A percentile compares a stretch with the other conserved stretches of the same genome.
Evolutionary conservation across 768 basidiomycete genomes (phyloP).

Genomic region (Panaeolus papilionaceus): DNA sequence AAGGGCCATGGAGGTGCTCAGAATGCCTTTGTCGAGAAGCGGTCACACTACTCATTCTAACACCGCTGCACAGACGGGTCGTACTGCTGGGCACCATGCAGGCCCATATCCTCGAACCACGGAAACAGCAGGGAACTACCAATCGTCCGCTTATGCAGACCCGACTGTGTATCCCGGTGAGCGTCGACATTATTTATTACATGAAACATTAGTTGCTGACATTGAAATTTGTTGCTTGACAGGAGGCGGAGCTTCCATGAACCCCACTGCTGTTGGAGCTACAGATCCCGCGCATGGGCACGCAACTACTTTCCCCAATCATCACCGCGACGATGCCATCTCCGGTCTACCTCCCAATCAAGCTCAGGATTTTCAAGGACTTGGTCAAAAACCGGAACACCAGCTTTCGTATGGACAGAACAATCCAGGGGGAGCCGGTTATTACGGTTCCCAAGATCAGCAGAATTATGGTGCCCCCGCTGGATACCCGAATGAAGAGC

Average conservation of each 20-base stretch:
- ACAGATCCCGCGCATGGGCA: not conserved
- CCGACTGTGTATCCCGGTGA: not conserved
- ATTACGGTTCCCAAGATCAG: conserved; percentile 6
- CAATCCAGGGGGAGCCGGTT: not conserved
- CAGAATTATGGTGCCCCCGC: not conserved
- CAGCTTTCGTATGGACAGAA: not conserved
- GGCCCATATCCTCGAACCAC: not conserved
- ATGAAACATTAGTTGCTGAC: not conserved
- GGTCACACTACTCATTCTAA: not conserved
- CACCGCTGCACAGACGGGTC: not conserved
- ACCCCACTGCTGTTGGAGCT: not conserved
- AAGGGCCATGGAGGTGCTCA: conserved; percentile 41
- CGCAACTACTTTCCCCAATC: conserved; percentile 23
- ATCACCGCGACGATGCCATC: conserved; percentile 34
- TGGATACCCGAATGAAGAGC: not conserved
- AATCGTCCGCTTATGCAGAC: not conserved
- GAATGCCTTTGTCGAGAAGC: conserved; percentile 17
- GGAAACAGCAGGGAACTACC: not conserved
- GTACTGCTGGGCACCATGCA: not conserved
- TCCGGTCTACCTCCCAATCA: conserved; percentile 24
- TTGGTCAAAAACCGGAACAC: not conserved
- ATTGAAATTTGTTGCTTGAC: not conserved
- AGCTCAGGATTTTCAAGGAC: conserved; percentile 23
- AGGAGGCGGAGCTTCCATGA: not conserved
- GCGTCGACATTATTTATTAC: too few species aligned